Evolutionary conservation across 352 stramenopile species (phyloP), one percentile per base, ranked within the genome.

Genomic region (Phytophthora hybrid): DNA sequence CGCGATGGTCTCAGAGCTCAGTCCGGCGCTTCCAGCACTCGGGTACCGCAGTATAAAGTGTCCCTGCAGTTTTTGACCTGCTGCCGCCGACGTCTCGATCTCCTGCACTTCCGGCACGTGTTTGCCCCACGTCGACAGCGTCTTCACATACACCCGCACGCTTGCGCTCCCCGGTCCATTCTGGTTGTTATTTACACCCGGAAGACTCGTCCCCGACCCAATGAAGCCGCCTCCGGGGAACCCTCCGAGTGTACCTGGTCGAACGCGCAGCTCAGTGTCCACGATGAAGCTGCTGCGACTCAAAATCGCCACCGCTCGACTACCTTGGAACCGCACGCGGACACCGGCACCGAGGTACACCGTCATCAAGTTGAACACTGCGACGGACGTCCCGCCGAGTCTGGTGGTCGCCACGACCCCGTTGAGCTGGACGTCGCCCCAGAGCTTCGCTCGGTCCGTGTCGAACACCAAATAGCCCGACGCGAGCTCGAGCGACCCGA

Each of bases 311-410:
- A 99, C 77, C 1, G 97, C 89, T 55, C 94, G 82, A 32, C 87
- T 85, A 14, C 97, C 97, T 53, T 92, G 87, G 11, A 99, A 80
- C 8, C 85, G 85, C 5, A 99, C 81, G 13, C 78, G 80, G 0
- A 99, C 94, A 47, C 92, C 79, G 19, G 69, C 63, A 16, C 85
- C 86, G 32, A 99, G 81, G 71, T 96, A 95, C 29, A 99, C 90
- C 8, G 85, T 97, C 77, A 99, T 94, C 71, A 99, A 99, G 63
- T 98, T 98, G 81, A 98, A 99, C 1, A 99, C 76, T 0, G 96
- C 96, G 63, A 99, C 94, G 16, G 94, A 88, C 1, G 94, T 98
- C 2, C 92, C 68, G 5, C 57, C 93, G 49, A 86, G 80, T 0
- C 49, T 71, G 5, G 89, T 97, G 49, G 76, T 81, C 0, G 81